Conservation (phyloP, 768 basidiomycete species). For the Exidia glandulosa region DNA sequence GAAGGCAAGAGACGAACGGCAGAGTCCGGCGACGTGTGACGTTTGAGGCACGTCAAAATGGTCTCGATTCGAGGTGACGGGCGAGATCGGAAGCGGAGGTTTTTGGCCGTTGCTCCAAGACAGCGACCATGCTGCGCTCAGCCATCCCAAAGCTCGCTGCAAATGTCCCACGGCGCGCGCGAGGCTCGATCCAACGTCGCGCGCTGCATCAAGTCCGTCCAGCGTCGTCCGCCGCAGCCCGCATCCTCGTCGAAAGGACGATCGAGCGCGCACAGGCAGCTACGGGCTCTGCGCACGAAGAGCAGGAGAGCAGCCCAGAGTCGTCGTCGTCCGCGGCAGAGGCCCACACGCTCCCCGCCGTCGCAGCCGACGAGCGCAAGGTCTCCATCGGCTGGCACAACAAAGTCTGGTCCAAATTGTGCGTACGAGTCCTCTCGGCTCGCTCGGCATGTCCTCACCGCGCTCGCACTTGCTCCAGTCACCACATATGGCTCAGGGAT, state of each 20-base stretch:
- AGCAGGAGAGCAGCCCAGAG: neutral
- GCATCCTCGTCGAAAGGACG: neutral
- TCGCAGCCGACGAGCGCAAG: slow-evolving; percentile 35
- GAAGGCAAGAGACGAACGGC: too few relatives aligned
- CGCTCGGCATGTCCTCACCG: neutral
- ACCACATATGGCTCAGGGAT: slow-evolving; percentile 85
- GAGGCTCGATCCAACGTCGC: neutral
- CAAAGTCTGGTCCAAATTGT: slow-evolving; percentile 69
- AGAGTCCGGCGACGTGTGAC: too few relatives aligned
- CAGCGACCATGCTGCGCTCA: neutral
- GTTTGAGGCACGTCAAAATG: neutral
- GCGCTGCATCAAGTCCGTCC: neutral
- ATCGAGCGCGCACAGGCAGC: neutral
- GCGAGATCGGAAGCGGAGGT: neutral
- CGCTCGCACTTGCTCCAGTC: slow-evolving; percentile 44
- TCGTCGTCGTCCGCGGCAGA: neutral
- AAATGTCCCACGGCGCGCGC: neutral
- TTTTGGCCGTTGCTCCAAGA: neutral
- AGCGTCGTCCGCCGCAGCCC: neutral
- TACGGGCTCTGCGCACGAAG: neutral
- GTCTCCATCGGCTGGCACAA: slow-evolving; percentile 68
- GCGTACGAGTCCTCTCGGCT: slow-evolving; percentile 18
- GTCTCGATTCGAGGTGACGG: neutral
- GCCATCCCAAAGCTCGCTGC: neutral
- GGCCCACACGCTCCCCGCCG: neutral